Evolutionary conservation across 208 protist species (phyloP), one percentile per base, ranked within the genome.

Genomic region (Crithidia acanthocephali): DNA sequence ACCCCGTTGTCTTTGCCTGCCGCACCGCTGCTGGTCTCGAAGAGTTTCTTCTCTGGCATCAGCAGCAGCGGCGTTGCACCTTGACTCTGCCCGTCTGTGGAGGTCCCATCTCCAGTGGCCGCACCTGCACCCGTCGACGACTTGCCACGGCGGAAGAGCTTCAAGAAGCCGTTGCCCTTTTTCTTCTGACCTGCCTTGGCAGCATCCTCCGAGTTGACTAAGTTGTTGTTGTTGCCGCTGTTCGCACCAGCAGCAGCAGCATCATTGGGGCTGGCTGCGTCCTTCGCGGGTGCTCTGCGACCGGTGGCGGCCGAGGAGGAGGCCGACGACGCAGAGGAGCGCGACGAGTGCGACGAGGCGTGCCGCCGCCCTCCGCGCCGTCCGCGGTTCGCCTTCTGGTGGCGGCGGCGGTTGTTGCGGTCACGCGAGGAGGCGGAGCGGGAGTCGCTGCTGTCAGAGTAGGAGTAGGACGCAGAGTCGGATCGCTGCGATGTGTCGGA

Each of bases 81-180:
- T 20, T 53, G 44, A 8, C 44, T 23, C 44, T 35, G 30, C 32
- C 16, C 48, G 1, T 23, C 44, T 27, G 1, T 9, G 35, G 53
- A 2, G 27, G 25, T 55, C 7, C 18, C 52, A 5, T 35, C 62
- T 1, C n/a, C n/a, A n/a, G 23, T 30, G 2, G 40, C 55, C 16
- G 28, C 22, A 16, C 28, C 16, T 25, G 51, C n/a, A 2, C 44
- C 3, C 11, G 32, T 60, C 15, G 52, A 61, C 22, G 64, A 57
- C 61, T 77, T 71, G 64, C 33, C 40, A 47, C 72, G 63, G 27
- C 64, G 72, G 37, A 77, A 77, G 15, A 77, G 44, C 13, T 48
- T 61, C 56, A 67, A 37, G 13, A 77, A 25, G 1, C 55, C 64
- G 40, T 53, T 44, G 16, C 56, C 48, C 10, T 62, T 63, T 55